Evolutionary conservation across 176 grass and related monocot species (phyloP), one percentile per base, ranked within the genome.

Genomic region (Ensete ventricosum): DNA sequence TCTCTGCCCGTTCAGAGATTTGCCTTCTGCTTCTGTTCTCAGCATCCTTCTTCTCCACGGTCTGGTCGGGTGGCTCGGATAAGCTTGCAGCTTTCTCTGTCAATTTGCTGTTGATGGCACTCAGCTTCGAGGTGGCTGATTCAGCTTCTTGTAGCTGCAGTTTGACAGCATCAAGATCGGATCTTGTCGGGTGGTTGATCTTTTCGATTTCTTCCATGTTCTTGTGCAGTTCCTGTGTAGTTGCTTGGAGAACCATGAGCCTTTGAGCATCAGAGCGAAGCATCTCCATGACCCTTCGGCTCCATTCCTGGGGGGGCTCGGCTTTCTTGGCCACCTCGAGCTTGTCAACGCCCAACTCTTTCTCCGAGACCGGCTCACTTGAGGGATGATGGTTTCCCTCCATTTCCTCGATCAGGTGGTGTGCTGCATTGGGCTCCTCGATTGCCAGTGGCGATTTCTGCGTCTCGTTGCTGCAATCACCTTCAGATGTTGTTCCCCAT

Each of bases 341-440:
- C 77, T 89, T 91, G 84, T 94, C 95, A 1, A 99, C 51, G 8
- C 88, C 80, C 51, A 99, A 82, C 13, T 94, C 95, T 82, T 99
- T 99, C 66, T 89, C 83, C 1, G 78, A 74, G 76, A 87, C 84
- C 5, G 81, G 78, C 75, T 98, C 90, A 0, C 77, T 78, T 5
- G 86, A 81, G 0, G 50, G 80, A 21, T 85, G 80, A 21, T 85
- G 72, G 55, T 77, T 89, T 14, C 64, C 77, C 23, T 84, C 89
- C 25, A 73, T 77, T 13, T 52, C 78, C 77, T 85, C 89, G 0
- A 75, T 75, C 73, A 29, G 53, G 13, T 55, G 52, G 9, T 21
- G 21, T 54, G 77, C 10, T 8, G 72, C 75, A 63, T 86, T 83
- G 50, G 65, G 81, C 52, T 82, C 84, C 0, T 82, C 81, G 0